These are phyloP conservation scores for Rhamnella rubrinervis DNA, from an alignment of 331 rosid genomes.

Conservation along the genomic window DNA sequence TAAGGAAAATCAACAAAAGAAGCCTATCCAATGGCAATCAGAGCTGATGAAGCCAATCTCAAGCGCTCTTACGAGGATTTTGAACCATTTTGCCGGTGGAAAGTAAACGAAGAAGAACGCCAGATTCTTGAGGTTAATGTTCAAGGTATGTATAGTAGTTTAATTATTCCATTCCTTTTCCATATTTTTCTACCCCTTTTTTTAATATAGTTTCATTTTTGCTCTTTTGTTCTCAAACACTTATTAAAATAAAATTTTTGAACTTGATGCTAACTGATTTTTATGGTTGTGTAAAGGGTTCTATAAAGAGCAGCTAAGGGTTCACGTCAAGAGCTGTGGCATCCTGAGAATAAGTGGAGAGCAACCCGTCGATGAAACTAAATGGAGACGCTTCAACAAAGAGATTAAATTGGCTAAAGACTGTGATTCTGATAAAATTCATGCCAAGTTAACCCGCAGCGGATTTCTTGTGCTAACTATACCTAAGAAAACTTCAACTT, in stretches of 20 bases:
- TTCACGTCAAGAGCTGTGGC: slow-evolving; percentile 34
- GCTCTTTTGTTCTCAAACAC: neutral
- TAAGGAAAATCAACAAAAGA: neutral
- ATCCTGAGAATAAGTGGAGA: slow-evolving; percentile 49
- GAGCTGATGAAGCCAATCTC: neutral
- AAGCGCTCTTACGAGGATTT: slow-evolving; percentile 46
- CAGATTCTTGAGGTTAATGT: slow-evolving; percentile 63
- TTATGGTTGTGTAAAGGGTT: slow-evolving; percentile 39
- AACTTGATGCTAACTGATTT: neutral
- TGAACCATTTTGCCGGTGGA: slow-evolving; percentile 60
- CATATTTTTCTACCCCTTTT: neutral
- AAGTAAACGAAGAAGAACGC: slow-evolving; percentile 32
- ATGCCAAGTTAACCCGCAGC: slow-evolving; percentile 27
- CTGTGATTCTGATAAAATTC: slow-evolving; percentile 20
- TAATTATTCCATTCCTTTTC: too few species aligned
- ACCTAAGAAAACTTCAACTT: slow-evolving; percentile 4
- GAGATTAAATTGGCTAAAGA: slow-evolving; percentile 48
- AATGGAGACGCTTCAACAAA: slow-evolving; percentile 49
- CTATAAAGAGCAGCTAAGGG: slow-evolving; percentile 63
- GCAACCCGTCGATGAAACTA: slow-evolving; percentile 24
- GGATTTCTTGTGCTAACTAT: slow-evolving; percentile 28
- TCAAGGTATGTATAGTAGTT: slow-evolving; percentile 40
- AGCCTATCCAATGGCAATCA: slow-evolving; percentile 3
- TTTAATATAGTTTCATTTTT: too few species aligned
- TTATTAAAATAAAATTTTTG: neutral